A percentile compares a stretch with the other conserved stretches of the same genome.
phyloP scores from a whole-genome alignment of 176 grass and related monocot species.

The Dendrocalamus sinicus region DNA sequence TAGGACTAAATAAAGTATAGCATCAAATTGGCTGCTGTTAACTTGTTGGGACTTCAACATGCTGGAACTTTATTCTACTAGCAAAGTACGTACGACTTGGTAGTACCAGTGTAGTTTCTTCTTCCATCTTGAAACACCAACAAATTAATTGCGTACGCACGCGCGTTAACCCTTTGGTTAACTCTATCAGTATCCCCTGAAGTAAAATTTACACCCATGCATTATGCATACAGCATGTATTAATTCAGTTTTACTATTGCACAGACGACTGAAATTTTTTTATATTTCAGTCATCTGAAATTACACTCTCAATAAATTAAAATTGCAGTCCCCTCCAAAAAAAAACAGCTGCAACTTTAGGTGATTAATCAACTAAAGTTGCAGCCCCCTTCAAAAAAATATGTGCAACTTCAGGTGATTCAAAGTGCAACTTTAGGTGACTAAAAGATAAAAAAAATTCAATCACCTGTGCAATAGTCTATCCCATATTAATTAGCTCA shows the following conservation, averaged over 20 bases:
- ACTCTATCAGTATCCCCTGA: not conserved
- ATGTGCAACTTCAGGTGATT: too few relatives aligned
- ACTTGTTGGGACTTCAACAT: conserved; percentile 8
- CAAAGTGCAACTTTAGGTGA: too few relatives aligned
- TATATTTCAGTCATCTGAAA: too few relatives aligned
- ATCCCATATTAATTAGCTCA: not conserved
- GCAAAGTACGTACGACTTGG: not conserved
- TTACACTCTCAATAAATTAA: too few relatives aligned
- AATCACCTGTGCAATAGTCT: too few relatives aligned
- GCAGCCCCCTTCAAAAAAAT: too few relatives aligned
- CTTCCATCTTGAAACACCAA: not conserved
- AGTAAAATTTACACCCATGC: conserved; percentile 18
- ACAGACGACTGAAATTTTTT: too few relatives aligned
- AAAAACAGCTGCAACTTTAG: too few relatives aligned
- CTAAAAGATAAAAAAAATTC: too few relatives aligned
- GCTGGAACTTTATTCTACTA: conserved; percentile 23
- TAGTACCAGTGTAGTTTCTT: not conserved
- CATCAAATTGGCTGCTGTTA: not conserved
- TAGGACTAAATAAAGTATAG: not conserved
- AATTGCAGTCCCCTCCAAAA: too few relatives aligned
- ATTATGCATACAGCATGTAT: not conserved
- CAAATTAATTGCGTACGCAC: not conserved
- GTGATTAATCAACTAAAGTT: too few relatives aligned
- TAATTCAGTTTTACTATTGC: too few relatives aligned
- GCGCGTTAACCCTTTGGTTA: conserved; percentile 44